Evolutionary conservation across 768 basidiomycete genomes (phyloP).

Genomic region (Filobasidium wieringae): DNA sequence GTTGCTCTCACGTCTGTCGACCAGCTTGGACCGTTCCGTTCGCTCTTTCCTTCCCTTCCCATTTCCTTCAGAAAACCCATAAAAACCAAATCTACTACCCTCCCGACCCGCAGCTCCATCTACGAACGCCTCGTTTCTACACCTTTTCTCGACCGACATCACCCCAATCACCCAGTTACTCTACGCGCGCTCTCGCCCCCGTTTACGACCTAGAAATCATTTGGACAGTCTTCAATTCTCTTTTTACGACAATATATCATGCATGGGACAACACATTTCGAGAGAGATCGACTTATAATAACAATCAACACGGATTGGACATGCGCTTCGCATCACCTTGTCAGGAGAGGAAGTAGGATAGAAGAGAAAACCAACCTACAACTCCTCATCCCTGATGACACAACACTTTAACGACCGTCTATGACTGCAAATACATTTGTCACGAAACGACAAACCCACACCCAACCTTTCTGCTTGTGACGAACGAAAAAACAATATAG

Average conservation of each 20-base stretch:
- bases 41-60: neutral
- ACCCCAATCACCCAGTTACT: too few relatives aligned
- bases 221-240: too few relatives aligned
- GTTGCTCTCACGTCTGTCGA: neutral
- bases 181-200: too few relatives aligned
- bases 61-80: neutral
- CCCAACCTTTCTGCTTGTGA: neutral
- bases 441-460: neutral
- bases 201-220: too few relatives aligned
- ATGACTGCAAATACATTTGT: neutral
- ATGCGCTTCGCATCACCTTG: neutral
- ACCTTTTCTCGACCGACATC: too few relatives aligned
- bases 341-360: neutral
- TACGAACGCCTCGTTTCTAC: too few relatives aligned
- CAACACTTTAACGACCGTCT: neutral
- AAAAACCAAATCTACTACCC: neutral
- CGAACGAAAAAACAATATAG: neutral
- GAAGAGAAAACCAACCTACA: neutral
- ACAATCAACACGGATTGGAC: neutral
- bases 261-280: neutral
- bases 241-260: neutral
- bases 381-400: neutral
- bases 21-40: neutral
- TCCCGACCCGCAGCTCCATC: neutral
- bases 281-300: neutral